Evolutionary conservation across 495 filamentous ascomycete genomes (phyloP), one percentile per base, ranked within the genome.

Genomic region (Entonaema liquescens): DNA sequence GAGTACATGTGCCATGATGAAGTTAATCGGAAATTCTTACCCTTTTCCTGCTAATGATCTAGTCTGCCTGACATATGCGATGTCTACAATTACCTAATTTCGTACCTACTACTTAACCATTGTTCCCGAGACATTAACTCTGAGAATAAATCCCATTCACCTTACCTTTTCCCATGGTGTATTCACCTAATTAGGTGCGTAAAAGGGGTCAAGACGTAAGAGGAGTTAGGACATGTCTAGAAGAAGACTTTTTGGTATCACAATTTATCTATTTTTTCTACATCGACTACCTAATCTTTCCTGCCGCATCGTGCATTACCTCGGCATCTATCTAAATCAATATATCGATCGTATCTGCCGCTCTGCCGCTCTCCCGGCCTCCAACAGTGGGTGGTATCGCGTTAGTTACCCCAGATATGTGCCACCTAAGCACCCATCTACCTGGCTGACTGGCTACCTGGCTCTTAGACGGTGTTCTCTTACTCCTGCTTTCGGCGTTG

Each of bases 1-100:
- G 13, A 1, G 49, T 53, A 13, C 25, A 25, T 53, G 49, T 53
- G 49, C 13, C 23, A 26, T 29, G 49, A 28, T 28, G 26, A 53
- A 53, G 49, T 29, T 53, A 53, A 53, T 53, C 49, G 49, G 26
- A 29, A 28, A 53, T 28, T 53, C 26, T 53, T 26, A 53, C 49
- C 15, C 25, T 29, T 47, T 47, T 47, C 2, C 42, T 47, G 8
- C 9, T 47, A 47, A 47, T 47, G 19, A 23, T 47, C 42, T 47
- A 23, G 19, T 23, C 23, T 11, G 12, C 42, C 19, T 47, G 42
- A 12, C 42, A 47, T 19, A 47, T 47, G 42, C 42, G 19, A 47
- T 47, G 42, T 47, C 42, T 47, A 47, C 42, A 21, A 47, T 47
- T 47, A 40, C 38, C 38, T 40, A 40, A 40, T 40, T 47, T 47